Base-by-base conservation (phyloP, 164 flowering plant species). In the Cinnamomum chago region DNA sequence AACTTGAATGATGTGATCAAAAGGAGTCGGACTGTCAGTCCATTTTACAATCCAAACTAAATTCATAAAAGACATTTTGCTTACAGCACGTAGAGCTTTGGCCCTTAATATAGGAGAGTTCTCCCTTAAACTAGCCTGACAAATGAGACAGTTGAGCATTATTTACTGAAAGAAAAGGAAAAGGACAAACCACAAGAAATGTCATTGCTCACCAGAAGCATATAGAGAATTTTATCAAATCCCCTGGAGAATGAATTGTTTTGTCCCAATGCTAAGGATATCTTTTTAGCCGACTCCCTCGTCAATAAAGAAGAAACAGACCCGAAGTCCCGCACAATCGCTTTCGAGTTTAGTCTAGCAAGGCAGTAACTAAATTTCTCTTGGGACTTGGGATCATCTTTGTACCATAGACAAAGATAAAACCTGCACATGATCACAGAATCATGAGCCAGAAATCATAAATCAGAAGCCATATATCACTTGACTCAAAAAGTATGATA, bases 71-170 rank as follows among this genome's bases (percentile, higher is more conserved):
- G 70, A 51, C 2, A 40, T 72, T 51, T 28, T 67, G 78, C 91
- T 83, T 82, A 96, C 99, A 62, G 97, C 97, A 71, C 92, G 88
- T 76, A 96, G 80, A 68, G 99, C 99, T 82, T 92, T 96, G 27
- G 98, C 93, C 78, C 99, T 87, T 58, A 96, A 84, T 22, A 88
- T 84, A 58, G 99, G 97, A 73, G 97, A 92, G 76, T 88, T 90
- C 78, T 95, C 99, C 85, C 90, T 85, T 76, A 95, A 81, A 76
- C 95, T 92, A 71, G 87, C 97, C 99, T 95, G 92, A 67, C 18
- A 12, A 40, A 47, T n/a, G 15, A 20, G 76, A 24, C 12, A 60
- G 10, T 27, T 40, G 9, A 20, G 28, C 33, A 17, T 28, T 20
- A 28, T 67, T 30, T 33, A 15, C 18, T 17, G 5, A 67, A 30